phyloP scores from a whole-genome alignment of 2,329 filamentous ascomycete species.

The Exophiala oligosperma region DNA sequence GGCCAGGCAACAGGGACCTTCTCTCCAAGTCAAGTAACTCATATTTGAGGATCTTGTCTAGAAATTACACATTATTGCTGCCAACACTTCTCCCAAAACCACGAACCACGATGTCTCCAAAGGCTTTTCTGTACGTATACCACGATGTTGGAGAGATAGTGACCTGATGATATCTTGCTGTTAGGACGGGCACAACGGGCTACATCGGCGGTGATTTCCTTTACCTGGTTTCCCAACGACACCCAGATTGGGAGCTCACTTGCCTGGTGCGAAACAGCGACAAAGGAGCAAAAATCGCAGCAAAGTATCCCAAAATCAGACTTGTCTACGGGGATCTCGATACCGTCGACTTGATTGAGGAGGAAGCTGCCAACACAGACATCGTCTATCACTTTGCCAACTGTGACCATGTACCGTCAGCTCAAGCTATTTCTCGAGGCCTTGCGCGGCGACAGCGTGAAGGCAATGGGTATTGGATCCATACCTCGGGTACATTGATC shows the following conservation, averaged over 20 bases:
- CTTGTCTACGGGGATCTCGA: slow-evolving; percentile 47
- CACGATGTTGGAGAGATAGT: neutral
- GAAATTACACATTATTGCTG: no score
- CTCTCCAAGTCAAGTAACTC: no score
- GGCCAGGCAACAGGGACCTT: no score
- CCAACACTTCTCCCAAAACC: neutral
- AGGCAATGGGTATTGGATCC: slow-evolving; percentile 43
- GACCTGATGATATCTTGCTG: neutral
- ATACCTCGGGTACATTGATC: slow-evolving; percentile 47
- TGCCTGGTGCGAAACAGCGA: slow-evolving; percentile 46
- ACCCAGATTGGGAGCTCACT: slow-evolving; percentile 49
- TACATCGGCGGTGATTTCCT: slow-evolving; percentile 57
- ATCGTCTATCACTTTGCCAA: slow-evolving; percentile 43
- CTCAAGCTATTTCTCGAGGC: slow-evolving; percentile 43
- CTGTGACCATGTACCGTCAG: slow-evolving; percentile 45
- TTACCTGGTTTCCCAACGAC: slow-evolving; percentile 44
- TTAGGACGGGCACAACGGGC: slow-evolving; percentile 49
- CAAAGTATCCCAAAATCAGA: slow-evolving; percentile 42
- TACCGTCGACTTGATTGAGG: slow-evolving; percentile 38
- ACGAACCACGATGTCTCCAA: slow-evolving; percentile 5
- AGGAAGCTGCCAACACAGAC: slow-evolving; percentile 48
- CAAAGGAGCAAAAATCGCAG: slow-evolving; percentile 41
- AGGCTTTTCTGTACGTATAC: slow-evolving; percentile 8
- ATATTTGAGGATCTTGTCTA: no score
- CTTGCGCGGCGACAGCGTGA: slow-evolving; percentile 30